phyloP scores from a whole-genome alignment of 371 early-diverging fungal genomes.

The Syncephalastrum sp. region DNA sequence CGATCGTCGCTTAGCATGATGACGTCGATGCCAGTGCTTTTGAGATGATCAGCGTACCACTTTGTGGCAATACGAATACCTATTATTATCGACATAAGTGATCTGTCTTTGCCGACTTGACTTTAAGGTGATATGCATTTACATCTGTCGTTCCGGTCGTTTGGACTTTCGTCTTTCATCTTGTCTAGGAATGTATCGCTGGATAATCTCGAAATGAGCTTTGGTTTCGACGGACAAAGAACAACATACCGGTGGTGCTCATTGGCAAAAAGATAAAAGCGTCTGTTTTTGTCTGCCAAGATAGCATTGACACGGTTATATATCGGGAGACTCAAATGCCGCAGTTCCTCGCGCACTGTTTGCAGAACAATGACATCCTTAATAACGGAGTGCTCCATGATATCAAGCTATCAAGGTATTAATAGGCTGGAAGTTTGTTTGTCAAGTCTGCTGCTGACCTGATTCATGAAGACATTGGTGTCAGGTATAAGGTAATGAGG shows the following conservation, averaged over 20 bases:
- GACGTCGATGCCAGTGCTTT: slow-evolving; percentile 40
- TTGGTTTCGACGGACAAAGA: not conserved
- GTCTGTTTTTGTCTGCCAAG: slow-evolving; percentile 63
- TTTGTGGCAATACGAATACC: slow-evolving; percentile 83
- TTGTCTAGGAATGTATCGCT: slow-evolving; percentile 86
- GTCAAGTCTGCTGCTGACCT: slow-evolving; percentile 45
- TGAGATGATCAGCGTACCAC: slow-evolving; percentile 85
- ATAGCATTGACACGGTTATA: slow-evolving; percentile 81
- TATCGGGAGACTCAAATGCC: slow-evolving; percentile 74
- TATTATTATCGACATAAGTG: slow-evolving; percentile 12
- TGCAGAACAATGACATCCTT: slow-evolving; percentile 89
- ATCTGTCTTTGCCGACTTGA: not conserved
- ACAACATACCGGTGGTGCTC: slow-evolving; percentile 76
- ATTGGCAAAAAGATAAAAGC: slow-evolving; percentile 91
- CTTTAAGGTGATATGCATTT: not conserved
- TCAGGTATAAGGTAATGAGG: slow-evolving; percentile 90
- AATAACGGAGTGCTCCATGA: slow-evolving; percentile 86
- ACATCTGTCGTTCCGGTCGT: slow-evolving; percentile 94
- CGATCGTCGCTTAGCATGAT: slow-evolving; percentile 89
- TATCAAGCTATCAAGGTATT: slow-evolving; percentile 70
- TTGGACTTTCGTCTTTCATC: slow-evolving; percentile 80
- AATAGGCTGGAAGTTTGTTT: not conserved
- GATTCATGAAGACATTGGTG: slow-evolving; percentile 94
- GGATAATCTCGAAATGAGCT: slow-evolving; percentile 5
- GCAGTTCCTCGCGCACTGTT: slow-evolving; percentile 91